Evolutionary conservation across 2,329 filamentous ascomycete genomes (phyloP), one percentile per base, ranked within the genome.

Genomic region (Cryphonectria nitschkei): DNA sequence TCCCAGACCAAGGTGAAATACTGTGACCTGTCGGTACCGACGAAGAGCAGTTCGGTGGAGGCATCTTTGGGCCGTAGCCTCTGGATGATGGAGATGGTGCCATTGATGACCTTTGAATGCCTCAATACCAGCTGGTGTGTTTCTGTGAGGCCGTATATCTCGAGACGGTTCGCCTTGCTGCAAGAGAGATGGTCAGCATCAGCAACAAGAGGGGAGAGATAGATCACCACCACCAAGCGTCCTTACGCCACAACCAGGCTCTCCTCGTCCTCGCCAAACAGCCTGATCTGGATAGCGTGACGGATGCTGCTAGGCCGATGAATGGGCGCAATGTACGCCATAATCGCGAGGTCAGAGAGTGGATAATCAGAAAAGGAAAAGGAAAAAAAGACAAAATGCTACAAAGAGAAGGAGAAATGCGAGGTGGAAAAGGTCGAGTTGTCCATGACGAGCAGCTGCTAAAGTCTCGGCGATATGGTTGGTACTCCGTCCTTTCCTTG

Each of bases 271-370:
- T 89, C 83, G 60, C 88, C 87, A 67, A 97, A 84, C 76, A 98
- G 91, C 76, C 89, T 90, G 72, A 95, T 87, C 78, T 92, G 93
- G 75, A 98, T 81, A 19, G 95, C 95, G 87, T 97, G 93, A 69
- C 95, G 90, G 74, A 98, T 90, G 83, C 94, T 97, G 80, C 93
- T 98, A 34, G 96, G 92, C 76, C 91, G 88, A 81, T 99, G 96
- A 70, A 99, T 96, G 54, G 96, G 95, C 73, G 94, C 94, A 77
- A 99, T 85, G 81, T 98, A 99, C 67, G 96, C 93, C 96, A 99
- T 99, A 69, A 68, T 77, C 75, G 61, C 32, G 60, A 64, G 16
- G 22, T 16, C 22, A n/a, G 46, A 11, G 46, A 50, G 46, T 2
- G 32, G 54, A 11, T 14, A 56, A 29, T 11, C 13, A 26, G 11